Evolutionary conservation across 345 rosid genomes (phyloP).

Genomic region (Eucalyptus erythrocorys): DNA sequence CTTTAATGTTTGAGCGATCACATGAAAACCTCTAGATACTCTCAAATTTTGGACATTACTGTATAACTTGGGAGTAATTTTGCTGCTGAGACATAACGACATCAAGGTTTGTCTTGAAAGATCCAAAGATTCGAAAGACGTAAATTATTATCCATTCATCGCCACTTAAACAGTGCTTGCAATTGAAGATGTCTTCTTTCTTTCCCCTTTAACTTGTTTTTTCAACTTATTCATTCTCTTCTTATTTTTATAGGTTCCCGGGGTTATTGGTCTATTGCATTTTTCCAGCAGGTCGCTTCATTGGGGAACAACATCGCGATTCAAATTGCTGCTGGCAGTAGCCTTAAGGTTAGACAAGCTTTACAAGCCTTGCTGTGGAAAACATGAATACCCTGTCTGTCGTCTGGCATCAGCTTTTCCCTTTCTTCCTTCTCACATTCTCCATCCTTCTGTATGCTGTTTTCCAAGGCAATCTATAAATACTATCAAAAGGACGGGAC

Average conservation of each 20-base stretch:
- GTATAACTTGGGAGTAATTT: neutral
- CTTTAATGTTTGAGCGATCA: neutral
- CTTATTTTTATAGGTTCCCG: constrained; percentile 26
- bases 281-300: constrained; percentile 51
- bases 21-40: neutral
- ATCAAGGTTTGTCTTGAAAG: neutral
- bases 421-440: neutral
- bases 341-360: constrained; percentile 26
- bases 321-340: constrained; percentile 49
- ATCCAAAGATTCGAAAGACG: neutral
- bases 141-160: neutral
- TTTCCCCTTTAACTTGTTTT: neutral
- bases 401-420: neutral
- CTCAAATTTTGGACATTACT: neutral
- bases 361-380: neutral
- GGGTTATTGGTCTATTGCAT: constrained; percentile 41
- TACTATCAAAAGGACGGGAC: constrained; percentile 16
- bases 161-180: neutral
- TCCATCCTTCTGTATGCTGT: neutral
- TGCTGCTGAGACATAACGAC: neutral
- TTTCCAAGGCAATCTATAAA: constrained; percentile 27
- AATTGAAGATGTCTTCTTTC: neutral
- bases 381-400: neutral
- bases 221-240: neutral
- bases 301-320: constrained; percentile 43